Evolutionary conservation across 169 alveolate species (phyloP), one percentile per base, ranked within the genome.

Genomic region (Eimeria necatrix): DNA sequence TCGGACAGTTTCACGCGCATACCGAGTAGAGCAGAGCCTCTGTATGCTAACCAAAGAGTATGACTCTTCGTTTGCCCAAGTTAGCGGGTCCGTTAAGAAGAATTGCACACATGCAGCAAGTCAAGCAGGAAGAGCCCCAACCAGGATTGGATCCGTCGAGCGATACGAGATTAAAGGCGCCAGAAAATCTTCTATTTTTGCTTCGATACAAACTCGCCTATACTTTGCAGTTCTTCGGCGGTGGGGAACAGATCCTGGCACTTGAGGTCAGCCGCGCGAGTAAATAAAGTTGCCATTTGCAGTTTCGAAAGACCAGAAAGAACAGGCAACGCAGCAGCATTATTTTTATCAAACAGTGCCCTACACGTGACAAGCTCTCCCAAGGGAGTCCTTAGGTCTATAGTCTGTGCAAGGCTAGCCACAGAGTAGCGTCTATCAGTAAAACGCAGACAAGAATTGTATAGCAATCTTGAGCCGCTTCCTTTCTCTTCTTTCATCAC

Each of bases 161-260:
- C 41, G 41, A 32, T 32, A 32, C 41, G 41, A 32, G 41, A 32
- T 32, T 32, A 32, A 32, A 32, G 41, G 2, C 41, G 41, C 41
- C 41, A 32, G 41, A 32, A 32, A 32, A 32, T 32, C 41, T 32
- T 32, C 41, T 32, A 32, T 32, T 32, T 32, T 32, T 32, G 41
- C 41, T 32, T 32, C 41, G 41, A 32, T 32, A 32, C 41, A n/a
- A 83, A 83, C 32, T 83, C 74, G 51, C 73, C 9, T 52, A 83
- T 53, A 73, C 91, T 56, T 12, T 48, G 6, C 49, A 85, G 68
- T 46, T 85, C 93, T 14, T 5, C 81, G 20, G 64, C 7, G 3
- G 93, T 60, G 22, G 81, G 93, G 81, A 85, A 85, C 68, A 85
- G 70, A 18, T 85, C 81, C 64, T 85, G 93, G 64, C 93, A 85